Evolutionary conservation across 495 filamentous ascomycete species (phyloP), one percentile per base, ranked within the genome.

Genomic region (Lepraria neglecta): DNA sequence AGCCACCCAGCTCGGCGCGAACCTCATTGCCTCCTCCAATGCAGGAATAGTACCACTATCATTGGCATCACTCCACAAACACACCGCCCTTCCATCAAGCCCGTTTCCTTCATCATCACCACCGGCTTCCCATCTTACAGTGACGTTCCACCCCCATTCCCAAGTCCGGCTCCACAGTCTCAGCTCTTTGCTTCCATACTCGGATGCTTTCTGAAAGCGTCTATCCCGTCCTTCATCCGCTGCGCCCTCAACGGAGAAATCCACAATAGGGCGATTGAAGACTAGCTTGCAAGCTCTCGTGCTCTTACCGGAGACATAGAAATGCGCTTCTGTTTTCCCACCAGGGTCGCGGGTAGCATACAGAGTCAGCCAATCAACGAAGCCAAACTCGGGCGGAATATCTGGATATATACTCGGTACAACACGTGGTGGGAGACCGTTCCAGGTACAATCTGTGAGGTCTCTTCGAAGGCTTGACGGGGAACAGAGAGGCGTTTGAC

Each of bases 51-150:
- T 74, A 3, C 85, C 87, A 11, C 71, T 69, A 12, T 74, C 76
- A 64, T 95, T 96, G 33, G 81, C 84, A 75, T 97, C 94, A 65
- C 85, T 89, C 94, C 94, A 98, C 17, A 89, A 72, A 76, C 92
- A 97, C 11, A 87, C 79, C 4, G 91, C 83, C 50, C 76, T 78
- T 0, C 91, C 92, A 62, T 82, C 80, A 53, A 92, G 70, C 9
- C 77, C 78, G 33, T 72, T 62, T 38, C 70, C 72, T n/a, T 63
- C 65, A 6, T 73, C 42, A 17, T 63, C 60, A 21, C 63, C 60
- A 4, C 71, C 68, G 46, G 77, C 71, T 30, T 69, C 58, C 86
- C 91, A 94, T 40, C 81, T 75, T 1, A 96, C 81, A 66, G 87
- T 83, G 9, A 97, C 87, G 15, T 77, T 78, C 89, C 92, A 96